Evolutionary conservation across 1,284 basidiomycete species (phyloP).

Genomic region (Apiotrichum gamsii): DNA sequence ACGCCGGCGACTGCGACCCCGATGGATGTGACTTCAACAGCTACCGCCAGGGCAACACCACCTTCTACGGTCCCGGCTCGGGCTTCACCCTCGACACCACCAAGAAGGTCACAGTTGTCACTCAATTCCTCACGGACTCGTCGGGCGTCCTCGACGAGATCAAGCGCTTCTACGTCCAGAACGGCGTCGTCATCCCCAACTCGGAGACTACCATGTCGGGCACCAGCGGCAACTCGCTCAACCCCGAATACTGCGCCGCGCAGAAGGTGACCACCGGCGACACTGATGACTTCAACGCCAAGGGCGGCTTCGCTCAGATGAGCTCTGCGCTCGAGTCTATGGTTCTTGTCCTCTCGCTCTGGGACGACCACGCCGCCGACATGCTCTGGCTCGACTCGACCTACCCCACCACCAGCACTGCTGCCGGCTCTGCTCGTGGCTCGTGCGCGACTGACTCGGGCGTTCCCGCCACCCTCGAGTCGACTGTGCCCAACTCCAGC

Average conservation of each 20-base stretch:
- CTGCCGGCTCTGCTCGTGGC: background rate
- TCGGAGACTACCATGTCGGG: background rate
- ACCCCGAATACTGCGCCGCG: background rate
- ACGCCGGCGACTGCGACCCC: conserved; percentile 3
- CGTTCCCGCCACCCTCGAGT: background rate
- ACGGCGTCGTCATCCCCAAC: conserved; percentile 1
- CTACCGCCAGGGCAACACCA: conserved; percentile 1
- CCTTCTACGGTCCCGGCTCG: conserved; percentile 2
- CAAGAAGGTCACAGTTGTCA: conserved; percentile 1
- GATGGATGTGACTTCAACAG: conserved; percentile 3
- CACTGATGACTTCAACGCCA: background rate
- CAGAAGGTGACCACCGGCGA: background rate
- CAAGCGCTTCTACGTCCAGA: conserved; percentile 3
- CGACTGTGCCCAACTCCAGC: background rate
- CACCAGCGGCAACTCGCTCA: conserved; percentile 1
- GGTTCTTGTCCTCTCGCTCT: conserved; percentile 5
- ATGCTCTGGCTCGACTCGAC: conserved; percentile 5
- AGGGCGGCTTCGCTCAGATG: conserved; percentile 2
- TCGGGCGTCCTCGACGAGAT: background rate
- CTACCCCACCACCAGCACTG: background rate
- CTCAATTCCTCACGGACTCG: conserved; percentile 1
- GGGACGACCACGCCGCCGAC: conserved; percentile 3
- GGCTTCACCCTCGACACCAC: conserved; percentile 1
- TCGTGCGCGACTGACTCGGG: background rate
- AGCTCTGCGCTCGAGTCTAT: background rate